These are phyloP conservation scores for Escallonia herrerae DNA, from an alignment of 129 eudicot species.

Conservation along the genomic window DNA sequence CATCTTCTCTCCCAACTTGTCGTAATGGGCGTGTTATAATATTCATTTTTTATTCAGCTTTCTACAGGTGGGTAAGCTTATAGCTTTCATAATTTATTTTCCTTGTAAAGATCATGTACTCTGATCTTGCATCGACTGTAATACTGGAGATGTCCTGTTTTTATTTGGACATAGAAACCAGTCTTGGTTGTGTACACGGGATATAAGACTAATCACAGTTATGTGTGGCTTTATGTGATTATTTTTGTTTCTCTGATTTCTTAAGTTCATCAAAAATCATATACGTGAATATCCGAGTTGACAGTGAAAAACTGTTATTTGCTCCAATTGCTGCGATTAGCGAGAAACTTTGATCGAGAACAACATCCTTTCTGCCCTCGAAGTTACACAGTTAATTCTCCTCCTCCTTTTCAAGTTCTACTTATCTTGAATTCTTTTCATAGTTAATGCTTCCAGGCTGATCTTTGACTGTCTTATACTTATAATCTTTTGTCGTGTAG, in stretches of 20 bases:
- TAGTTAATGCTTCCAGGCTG: no score
- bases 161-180: neutral
- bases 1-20: neutral
- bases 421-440: no score
- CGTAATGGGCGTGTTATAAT: slow-evolving; percentile 1
- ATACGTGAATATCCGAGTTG: neutral
- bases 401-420: no score
- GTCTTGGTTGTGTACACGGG: neutral
- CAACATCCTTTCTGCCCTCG: neutral
- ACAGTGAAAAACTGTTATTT: neutral
- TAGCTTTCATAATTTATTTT: neutral
- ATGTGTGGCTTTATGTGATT: neutral
- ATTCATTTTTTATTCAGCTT: neutral
- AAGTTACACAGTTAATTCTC: no score
- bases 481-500: no score
- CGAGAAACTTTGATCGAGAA: neutral
- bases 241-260: neutral
- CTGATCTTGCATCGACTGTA: neutral
- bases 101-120: slow-evolving; percentile 9
- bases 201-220: neutral
- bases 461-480: no score
- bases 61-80: slow-evolving; percentile 1
- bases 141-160: neutral
- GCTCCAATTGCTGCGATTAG: neutral
- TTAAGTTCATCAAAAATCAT: neutral